A percentile compares a stretch with the other conserved stretches of the same genome.
These are phyloP conservation scores for Penicillium occitanis DNA, from an alignment of 2,329 filamentous ascomycete genomes.

Conservation along the genomic window DNA sequence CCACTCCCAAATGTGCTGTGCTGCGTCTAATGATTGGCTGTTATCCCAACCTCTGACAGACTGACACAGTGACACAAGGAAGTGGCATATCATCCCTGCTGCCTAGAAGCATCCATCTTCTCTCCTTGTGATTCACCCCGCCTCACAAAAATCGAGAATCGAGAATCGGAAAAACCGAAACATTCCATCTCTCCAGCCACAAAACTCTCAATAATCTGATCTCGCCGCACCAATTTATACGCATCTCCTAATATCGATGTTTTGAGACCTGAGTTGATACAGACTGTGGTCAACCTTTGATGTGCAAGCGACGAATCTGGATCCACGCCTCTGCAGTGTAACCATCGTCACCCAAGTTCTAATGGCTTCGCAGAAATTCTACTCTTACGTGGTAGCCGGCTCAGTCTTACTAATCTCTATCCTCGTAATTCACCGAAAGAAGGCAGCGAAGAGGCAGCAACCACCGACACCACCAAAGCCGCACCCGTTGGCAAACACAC, in stretches of 20 bases:
- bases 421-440: slow-evolving; percentile 2
- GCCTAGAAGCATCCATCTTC: neutral
- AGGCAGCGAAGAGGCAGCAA: slow-evolving; percentile 3
- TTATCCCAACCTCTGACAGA: neutral
- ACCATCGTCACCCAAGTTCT: neutral
- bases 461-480: slow-evolving; percentile 11
- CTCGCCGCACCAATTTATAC: slow-evolving; percentile 2
- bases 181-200: neutral
- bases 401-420: slow-evolving; percentile 9
- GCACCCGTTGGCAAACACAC: slow-evolving; percentile 14
- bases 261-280: neutral
- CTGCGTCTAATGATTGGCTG: slow-evolving; percentile 8
- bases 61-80: neutral
- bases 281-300: neutral
- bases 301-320: slow-evolving; percentile 2
- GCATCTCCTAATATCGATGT: neutral
- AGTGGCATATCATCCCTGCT: neutral
- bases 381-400: slow-evolving; percentile 6
- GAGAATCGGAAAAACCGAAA: neutral
- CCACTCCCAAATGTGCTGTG: neutral
- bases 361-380: slow-evolving; percentile 8
- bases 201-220: slow-evolving; percentile 1
- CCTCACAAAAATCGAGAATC: neutral
- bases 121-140: neutral
- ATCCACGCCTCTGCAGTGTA: neutral